Base-by-base conservation (phyloP, 2,329 filamentous ascomycete genomes). In the Bipolaris cookei region DNA sequence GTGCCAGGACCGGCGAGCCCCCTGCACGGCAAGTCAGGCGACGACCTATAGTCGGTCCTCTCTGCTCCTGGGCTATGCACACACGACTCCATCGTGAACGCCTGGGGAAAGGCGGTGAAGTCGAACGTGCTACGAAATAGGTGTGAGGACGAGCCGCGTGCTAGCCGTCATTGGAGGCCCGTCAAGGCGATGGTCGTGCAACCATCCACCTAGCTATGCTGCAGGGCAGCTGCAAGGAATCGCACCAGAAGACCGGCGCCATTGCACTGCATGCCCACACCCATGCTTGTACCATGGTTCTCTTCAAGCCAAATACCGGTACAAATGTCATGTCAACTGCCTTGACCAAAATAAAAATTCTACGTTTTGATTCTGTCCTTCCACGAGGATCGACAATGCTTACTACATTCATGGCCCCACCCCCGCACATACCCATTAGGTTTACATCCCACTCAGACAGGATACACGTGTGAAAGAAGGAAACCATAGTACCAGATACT, bases 11-110 rank as follows among this genome's bases (percentile, higher is more conserved):
- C 23, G 20, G 52, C 51, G 37, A 49, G 47, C 56, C 43, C 32
- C 50, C 47, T 56, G 57, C 50, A 54, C 49, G 47, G 41, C 44
- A 54, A 49, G 63, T 69, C 66, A 69, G 64, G 51, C 64, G 66
- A 66, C 62, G 34, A 41, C 41, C 28, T 42, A 35, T 30, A 50
- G 51, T 58, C 65, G 62, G 61, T 59, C 50, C 50, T 52, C 60
- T 25, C 43, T 63, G 56, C 62, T 63, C 57, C 38, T 28, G 21
- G 35, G 16, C 44, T 23, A 43, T 51, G 25, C 34, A 43, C 52
- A 28, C 37, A 47, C 45, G 16, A 53, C 41, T 21, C n/a, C 53
- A 57, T 62, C 35, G 56, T 42, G 44, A 55, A 56, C 47, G 45
- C 38, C 54, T 55, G 49, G 39, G 57, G 56, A 59, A 51, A 39